Conservation (phyloP, 306 rosid species). For the Cicer pinnatifidum region DNA sequence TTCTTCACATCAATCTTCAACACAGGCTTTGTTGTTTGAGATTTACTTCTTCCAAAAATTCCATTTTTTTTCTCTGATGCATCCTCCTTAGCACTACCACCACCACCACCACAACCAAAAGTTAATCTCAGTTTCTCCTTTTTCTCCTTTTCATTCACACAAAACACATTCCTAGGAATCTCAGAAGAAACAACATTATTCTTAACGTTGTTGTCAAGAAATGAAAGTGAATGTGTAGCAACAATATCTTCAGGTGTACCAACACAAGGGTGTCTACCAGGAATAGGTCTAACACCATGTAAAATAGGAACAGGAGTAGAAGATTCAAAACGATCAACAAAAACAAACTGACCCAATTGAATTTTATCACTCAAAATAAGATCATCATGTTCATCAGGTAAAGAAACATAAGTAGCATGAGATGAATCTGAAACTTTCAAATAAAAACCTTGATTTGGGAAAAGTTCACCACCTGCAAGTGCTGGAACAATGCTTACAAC, state of each 20-base stretch:
- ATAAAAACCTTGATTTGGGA: constrained; percentile 90
- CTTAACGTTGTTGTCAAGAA: constrained; percentile 47
- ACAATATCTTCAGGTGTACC: constrained; percentile 96
- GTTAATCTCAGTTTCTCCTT: constrained; percentile 51
- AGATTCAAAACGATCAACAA: constrained; percentile 82
- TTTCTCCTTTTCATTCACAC: constrained; percentile 52
- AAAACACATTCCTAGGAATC: constrained; percentile 45
- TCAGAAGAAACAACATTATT: constrained; percentile 44
- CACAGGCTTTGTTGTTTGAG: constrained; percentile 49
- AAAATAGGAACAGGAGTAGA: constrained; percentile 91
- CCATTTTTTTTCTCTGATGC: constrained; percentile 54
- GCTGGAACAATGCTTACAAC: constrained; percentile 98
- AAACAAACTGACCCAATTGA: constrained; percentile 94
- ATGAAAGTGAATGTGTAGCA: constrained; percentile 75
- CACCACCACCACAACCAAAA: constrained; percentile 56
- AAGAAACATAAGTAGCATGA: constrained; percentile 92
- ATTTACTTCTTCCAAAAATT: constrained; percentile 49
- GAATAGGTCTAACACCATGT: constrained; percentile 84
- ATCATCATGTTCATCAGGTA: constrained; percentile 96
- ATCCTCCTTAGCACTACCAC: constrained; percentile 60
- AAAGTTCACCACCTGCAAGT: constrained; percentile 89
- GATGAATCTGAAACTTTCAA: constrained; percentile 95
- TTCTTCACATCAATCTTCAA: constrained; percentile 67
- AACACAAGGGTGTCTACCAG: constrained; percentile 94
- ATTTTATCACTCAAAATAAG: constrained; percentile 94